A percentile compares a stretch with the other conserved stretches of the same genome.
Evolutionary conservation across 169 alveolate genomes (phyloP).

Genomic region (Babesia ovata): DNA sequence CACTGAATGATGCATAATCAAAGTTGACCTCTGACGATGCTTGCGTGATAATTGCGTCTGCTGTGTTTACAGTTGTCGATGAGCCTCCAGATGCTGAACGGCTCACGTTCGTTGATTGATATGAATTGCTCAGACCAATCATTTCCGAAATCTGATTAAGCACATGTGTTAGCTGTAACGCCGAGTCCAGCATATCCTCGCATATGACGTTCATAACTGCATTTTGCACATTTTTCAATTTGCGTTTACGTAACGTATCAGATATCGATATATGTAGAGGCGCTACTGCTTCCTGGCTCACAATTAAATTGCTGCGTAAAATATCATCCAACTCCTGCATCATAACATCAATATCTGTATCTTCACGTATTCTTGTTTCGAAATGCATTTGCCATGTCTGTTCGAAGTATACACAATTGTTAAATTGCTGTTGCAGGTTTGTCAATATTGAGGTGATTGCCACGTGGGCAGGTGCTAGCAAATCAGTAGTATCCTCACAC

Average conservation of each 20-base stretch:
- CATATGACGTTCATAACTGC: neutral
- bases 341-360: neutral
- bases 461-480: neutral
- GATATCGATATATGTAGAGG: slow-evolving; percentile 7
- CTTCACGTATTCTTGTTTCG: neutral
- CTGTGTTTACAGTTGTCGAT: too few relatives aligned
- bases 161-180: neutral
- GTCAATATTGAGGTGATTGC: slow-evolving; percentile 6
- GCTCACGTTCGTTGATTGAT: too few relatives aligned
- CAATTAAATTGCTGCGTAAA: neutral
- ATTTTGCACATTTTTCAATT: neutral
- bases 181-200: neutral
- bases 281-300: neutral
- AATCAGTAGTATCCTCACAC: neutral
- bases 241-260: neutral
- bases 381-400: slow-evolving; percentile 7
- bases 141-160: neutral
- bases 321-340: slow-evolving; percentile 3
- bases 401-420: neutral
- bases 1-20: neutral
- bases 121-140: too few relatives aligned
- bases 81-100: too few relatives aligned
- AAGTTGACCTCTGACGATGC: neutral
- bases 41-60: neutral
- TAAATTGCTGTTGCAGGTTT: neutral